Evolutionary conservation across 129 eudicot genomes (phyloP), one percentile per base, ranked within the genome.

Genomic region (Dittrichia graveolens): DNA sequence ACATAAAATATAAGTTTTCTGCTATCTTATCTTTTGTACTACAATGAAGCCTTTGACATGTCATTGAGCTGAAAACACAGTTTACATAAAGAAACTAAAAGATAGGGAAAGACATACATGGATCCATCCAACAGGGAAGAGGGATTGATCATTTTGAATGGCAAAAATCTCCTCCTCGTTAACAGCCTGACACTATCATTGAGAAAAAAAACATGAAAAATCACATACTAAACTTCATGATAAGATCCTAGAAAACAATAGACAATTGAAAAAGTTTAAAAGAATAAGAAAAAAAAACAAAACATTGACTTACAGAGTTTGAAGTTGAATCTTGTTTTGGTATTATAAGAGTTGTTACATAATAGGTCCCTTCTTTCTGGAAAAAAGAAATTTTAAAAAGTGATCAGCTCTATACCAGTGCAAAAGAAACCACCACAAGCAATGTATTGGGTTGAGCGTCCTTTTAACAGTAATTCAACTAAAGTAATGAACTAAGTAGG

Each of bases 271-370:
- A 59, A 59, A 57, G 52, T 19, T 46, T 3, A 18, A 11, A 49
- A 34, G 45, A 76, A 18, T 7, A 49, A 34, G 45, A 76, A 60
- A 61, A 67, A 41, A 49, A 41, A 49, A 75, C 46, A 15, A 8
- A 71, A 50, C 41, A 41, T n/a, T 4, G 54, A 67, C 95, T 83
- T 82, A 90, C 91, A 40, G 91, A 85, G 82, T 60, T 81, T 61
- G 89, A 81, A 58, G 91, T 80, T 8, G 94, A 77, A 75, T 90
- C 89, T 83, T 90, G 96, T 69, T 87, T 87, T 34, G 96, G 91
- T 61, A 90, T 75, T 73, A 90, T 85, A 56, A 90, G 77, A 71
- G 85, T 83, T 52, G 94, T 87, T 11, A 85, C 86, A 44, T 90
- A 81, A 75, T 85, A 87, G 2, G 85, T 85, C 43, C 82, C 82